Evolutionary conservation across 345 rosid genomes (phyloP), one percentile per base, ranked within the genome.

Genomic region (Barbarea vulgaris): DNA sequence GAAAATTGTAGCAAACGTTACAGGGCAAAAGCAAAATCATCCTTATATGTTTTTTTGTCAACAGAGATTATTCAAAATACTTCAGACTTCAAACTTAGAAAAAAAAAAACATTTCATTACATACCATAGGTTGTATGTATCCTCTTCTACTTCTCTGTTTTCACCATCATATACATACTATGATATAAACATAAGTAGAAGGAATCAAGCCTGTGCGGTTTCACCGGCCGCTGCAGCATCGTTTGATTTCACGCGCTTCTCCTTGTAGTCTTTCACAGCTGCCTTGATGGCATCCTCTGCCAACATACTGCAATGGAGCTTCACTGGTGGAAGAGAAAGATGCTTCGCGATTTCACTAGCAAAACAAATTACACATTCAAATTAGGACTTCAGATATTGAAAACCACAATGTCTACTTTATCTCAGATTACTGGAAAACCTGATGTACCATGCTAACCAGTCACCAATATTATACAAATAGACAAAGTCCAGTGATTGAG

Each of bases 211-310:
- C 69, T 81, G 54, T 15, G 87, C 80, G 8, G 89, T 84, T 81
- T 84, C 77, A 61, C 80, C 89, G 0, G 73, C 70, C n/a, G 81
- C 80, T 22, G 79, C 63, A 64, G 17, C 57, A 39, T 28, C 78
- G 51, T 64, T 85, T 44, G 70, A 12, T 62, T 85, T 87, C 33
- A 77, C 72, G 30, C 76, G 94, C 71, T 93, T 95, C 28, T 87
- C 85, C 72, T 95, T 84, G 39, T 85, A 89, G 70, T 96, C 95
- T 80, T 91, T 89, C 11, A 93, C 91, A 39, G 99, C 99, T 11
- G 99, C 99, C 91, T 96, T 96, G 75, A 96, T 93, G 25, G 98
- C 99, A 74, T 96, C 99, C 86, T 96, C 99, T 0, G 99, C 99
- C 62, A 96, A 94, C 98, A 96, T 93, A 86, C 98, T 96, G 94